Evolutionary conservation across 2,329 filamentous ascomycete species (phyloP).

Genomic region (Xylariaceae sp.): DNA sequence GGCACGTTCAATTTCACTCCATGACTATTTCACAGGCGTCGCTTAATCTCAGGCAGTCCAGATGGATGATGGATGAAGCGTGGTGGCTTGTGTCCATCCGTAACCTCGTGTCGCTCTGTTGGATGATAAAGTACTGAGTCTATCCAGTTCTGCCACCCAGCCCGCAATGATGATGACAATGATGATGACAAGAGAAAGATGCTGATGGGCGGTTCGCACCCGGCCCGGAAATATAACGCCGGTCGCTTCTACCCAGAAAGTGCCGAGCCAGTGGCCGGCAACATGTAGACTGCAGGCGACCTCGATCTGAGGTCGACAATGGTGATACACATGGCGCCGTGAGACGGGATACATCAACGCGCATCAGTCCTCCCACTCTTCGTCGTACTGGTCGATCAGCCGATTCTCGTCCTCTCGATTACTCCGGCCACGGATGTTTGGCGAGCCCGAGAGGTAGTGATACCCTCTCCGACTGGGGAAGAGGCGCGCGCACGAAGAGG

Average conservation of each 20-base stretch:
- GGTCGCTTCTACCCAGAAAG: not conserved
- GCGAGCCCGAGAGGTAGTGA: constrained; percentile 50
- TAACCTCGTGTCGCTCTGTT: too few relatives aligned
- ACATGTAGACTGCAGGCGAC: not conserved
- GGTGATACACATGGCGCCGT: constrained; percentile 8
- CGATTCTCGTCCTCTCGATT: constrained; percentile 79
- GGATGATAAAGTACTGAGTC: too few relatives aligned
- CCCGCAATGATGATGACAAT: too few relatives aligned
- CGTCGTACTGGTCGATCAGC: constrained; percentile 90
- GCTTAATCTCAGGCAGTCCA: too few relatives aligned
- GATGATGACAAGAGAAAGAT: not conserved
- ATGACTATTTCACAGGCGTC: too few relatives aligned
- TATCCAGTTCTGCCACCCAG: too few relatives aligned
- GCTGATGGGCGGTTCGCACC: not conserved
- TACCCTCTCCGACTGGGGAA: constrained; percentile 61
- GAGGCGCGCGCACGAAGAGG: constrained; percentile 61
- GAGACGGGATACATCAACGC: constrained; percentile 5
- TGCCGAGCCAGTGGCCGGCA: not conserved
- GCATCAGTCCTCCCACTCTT: constrained; percentile 82
- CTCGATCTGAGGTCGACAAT: constrained; percentile 2
- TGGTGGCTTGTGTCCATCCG: too few relatives aligned
- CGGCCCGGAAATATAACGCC: not conserved
- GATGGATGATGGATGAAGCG: too few relatives aligned
- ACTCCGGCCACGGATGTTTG: constrained; percentile 36
- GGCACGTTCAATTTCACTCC: too few relatives aligned